Evolutionary conservation across 116 monocot species (phyloP).

Genomic region (Trichopus zeylanicus): DNA sequence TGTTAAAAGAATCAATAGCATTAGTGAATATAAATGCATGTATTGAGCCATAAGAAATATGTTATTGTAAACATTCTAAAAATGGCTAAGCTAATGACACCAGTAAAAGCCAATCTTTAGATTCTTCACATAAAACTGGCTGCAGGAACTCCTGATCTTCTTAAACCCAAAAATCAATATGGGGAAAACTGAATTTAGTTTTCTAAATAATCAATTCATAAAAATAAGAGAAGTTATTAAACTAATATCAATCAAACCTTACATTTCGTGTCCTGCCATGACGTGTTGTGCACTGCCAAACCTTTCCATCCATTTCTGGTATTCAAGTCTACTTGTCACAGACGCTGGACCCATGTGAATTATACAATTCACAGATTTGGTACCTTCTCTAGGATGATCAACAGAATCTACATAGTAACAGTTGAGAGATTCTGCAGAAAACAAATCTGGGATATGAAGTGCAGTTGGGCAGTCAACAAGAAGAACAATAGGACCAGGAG

Average conservation of each 20-base stretch:
- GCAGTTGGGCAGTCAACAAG: slow-evolving; percentile 87
- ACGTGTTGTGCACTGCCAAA: slow-evolving; percentile 79
- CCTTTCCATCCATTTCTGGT: slow-evolving; percentile 87
- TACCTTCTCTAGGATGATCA: slow-evolving; percentile 15
- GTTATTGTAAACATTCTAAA: background rate
- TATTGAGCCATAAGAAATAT: background rate
- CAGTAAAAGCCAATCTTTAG: background rate
- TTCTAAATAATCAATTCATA: background rate
- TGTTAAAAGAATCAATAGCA: slow-evolving; percentile 19
- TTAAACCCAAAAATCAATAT: background rate
- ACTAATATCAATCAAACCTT: slow-evolving; percentile 23
- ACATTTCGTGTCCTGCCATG: slow-evolving; percentile 99
- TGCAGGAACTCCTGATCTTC: background rate
- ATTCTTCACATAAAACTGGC: background rate
- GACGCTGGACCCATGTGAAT: slow-evolving; percentile 89
- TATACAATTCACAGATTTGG: slow-evolving; percentile 76
- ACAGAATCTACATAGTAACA: slow-evolving; percentile 51
- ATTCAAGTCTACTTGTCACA: slow-evolving; percentile 60
- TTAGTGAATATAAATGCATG: background rate
- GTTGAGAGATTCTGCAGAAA: slow-evolving; percentile 53
- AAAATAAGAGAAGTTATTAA: background rate
- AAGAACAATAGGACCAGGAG: slow-evolving; percentile 81
- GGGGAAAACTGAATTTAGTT: background rate
- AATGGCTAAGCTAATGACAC: background rate
- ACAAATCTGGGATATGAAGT: slow-evolving; percentile 54